phyloP scores from a whole-genome alignment of 495 filamentous ascomycete species.

The Penicillium simplicissimum region DNA sequence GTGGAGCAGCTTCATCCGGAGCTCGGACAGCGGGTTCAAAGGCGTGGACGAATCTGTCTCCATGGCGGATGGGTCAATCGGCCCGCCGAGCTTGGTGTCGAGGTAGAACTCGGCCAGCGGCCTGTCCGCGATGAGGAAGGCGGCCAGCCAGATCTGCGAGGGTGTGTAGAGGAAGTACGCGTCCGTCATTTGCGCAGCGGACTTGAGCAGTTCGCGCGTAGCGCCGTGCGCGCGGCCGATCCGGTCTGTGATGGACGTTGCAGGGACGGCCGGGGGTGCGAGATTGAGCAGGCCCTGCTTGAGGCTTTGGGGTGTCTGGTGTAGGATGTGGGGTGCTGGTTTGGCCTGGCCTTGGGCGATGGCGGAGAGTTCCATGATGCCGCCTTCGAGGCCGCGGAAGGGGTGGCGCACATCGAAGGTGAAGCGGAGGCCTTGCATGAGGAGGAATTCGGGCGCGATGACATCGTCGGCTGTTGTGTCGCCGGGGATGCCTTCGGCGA shows the following conservation, averaged over 20 bases:
- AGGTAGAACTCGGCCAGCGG: constrained; percentile 73
- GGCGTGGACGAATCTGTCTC: constrained; percentile 14
- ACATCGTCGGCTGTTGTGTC: constrained; percentile 70
- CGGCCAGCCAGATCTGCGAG: constrained; percentile 85
- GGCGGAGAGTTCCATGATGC: constrained; percentile 76
- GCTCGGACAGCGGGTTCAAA: constrained; percentile 30
- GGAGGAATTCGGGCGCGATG: constrained; percentile 83
- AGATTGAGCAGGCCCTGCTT: constrained; percentile 31
- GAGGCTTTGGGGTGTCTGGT: constrained; percentile 41
- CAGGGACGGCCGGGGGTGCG: constrained; percentile 26
- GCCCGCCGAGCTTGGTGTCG: constrained; percentile 61
- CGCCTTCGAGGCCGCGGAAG: constrained; percentile 81
- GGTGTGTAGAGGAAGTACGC: constrained; percentile 96
- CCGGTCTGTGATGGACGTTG: constrained; percentile 41
- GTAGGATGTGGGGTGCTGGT: constrained; percentile 37
- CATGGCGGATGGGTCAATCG: constrained; percentile 18
- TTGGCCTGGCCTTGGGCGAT: constrained; percentile 55
- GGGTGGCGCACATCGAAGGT: constrained; percentile 92
- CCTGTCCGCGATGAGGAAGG: constrained; percentile 71
- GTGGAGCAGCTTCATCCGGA: constrained; percentile 44
- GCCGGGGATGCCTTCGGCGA: constrained; percentile 60
- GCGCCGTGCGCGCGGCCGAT: constrained; percentile 67
- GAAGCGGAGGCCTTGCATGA: constrained; percentile 92
- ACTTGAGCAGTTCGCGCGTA: constrained; percentile 73
- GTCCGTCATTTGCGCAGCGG: constrained; percentile 81